phyloP scores from a whole-genome alignment of 2,329 filamentous ascomycete species.

The Colletotrichum spinosum region DNA sequence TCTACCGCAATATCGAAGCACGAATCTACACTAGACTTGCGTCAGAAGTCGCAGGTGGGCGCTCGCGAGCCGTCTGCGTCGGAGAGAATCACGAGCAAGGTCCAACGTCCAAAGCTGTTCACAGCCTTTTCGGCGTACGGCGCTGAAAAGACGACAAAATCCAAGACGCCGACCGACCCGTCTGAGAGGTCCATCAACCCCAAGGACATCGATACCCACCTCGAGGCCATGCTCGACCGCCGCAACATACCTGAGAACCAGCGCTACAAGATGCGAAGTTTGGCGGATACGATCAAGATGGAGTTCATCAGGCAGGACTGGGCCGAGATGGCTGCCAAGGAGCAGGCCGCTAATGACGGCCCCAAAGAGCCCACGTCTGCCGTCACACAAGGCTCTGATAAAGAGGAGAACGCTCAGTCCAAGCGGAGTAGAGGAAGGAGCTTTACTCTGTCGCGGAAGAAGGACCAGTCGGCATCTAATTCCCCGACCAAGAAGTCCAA shows the following conservation, averaged over 20 bases:
- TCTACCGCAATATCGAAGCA: conserved; percentile 40
- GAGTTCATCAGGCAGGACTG: conserved; percentile 95
- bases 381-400: conserved; percentile 49
- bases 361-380: conserved; percentile 48
- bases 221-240: conserved; percentile 78
- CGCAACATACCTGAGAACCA: conserved; percentile 95
- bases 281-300: conserved; percentile 91
- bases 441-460: conserved; percentile 78
- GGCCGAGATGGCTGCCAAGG: conserved; percentile 70
- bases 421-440: conserved; percentile 77
- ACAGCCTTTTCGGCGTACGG: conserved; percentile 52
- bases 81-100: conserved; percentile 48
- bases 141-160: conserved; percentile 51
- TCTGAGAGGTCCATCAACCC: conserved; percentile 66
- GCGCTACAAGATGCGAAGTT: conserved; percentile 91
- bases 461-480: conserved; percentile 65
- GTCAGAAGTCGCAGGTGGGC: conserved; percentile 9
- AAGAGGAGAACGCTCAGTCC: conserved; percentile 57
- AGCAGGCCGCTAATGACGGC: conserved; percentile 57
- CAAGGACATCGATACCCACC: conserved; percentile 67
- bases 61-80: conserved; percentile 40
- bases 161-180: conserved; percentile 47
- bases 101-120: conserved; percentile 54
- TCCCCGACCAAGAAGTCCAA: conserved; percentile 82
- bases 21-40: conserved; percentile 40